Conservation (phyloP, 78 protist genomes). For the Chrysochromulina tobinii region DNA sequence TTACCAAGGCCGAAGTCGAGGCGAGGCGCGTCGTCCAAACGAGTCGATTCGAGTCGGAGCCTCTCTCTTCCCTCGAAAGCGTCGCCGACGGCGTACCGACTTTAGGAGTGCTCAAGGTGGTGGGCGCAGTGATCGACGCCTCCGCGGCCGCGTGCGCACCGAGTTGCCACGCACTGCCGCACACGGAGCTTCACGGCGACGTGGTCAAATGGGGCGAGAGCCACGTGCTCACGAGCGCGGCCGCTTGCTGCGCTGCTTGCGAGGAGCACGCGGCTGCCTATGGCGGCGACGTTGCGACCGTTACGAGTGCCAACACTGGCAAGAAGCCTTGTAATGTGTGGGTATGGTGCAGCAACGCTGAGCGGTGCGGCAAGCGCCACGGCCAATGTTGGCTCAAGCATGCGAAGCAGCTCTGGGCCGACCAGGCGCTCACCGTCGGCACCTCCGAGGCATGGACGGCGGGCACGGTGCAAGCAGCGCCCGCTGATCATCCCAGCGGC, state of each 20-base stretch:
- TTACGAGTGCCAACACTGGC: not conserved
- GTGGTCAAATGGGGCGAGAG: not conserved
- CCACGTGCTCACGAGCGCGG: not conserved
- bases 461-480: not conserved
- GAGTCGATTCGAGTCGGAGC: too few species aligned
- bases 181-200: slow-evolving; percentile 3
- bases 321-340: not conserved
- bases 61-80: too few species aligned
- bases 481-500: not conserved
- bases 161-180: slow-evolving; percentile 7
- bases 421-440: not conserved
- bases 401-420: not conserved
- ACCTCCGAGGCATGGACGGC: not conserved
- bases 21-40: not conserved
- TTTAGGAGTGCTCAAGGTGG: not conserved
- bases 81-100: not conserved
- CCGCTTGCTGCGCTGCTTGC: not conserved
- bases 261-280: not conserved
- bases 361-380: not conserved
- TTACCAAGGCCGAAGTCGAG: not conserved
- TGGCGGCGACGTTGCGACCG: not conserved
- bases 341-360: not conserved
- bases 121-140: not conserved
- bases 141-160: not conserved
- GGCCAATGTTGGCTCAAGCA: slow-evolving; percentile 12